These are phyloP conservation scores for Intubia oerlemansii DNA, from an alignment of 2,329 filamentous ascomycete species.

Conservation along the genomic window DNA sequence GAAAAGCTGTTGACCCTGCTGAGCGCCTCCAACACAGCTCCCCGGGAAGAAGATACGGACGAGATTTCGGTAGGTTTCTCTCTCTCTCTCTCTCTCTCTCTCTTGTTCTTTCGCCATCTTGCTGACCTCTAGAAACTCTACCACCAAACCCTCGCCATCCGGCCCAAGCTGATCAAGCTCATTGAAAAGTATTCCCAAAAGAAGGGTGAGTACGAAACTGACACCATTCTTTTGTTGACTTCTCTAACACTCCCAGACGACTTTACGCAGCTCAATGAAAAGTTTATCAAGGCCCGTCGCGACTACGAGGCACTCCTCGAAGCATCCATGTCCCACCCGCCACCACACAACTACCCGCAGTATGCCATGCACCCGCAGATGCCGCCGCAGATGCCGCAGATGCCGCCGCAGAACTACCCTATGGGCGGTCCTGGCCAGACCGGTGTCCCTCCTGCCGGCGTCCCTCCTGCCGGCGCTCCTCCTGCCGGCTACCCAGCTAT, in stretches of 20 bases:
- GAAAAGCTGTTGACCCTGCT: conserved; percentile 64
- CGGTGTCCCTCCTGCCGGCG: conserved; percentile 8
- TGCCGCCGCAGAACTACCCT: conserved; percentile 23
- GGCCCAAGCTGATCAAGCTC: conserved; percentile 90
- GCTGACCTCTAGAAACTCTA: conserved; percentile 68
- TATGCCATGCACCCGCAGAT: conserved; percentile 32
- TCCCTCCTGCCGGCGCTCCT: too few species aligned
- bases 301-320: conserved; percentile 95
- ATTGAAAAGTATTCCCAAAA: conserved; percentile 99
- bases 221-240: too few species aligned
- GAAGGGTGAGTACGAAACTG: conserved; percentile 61
- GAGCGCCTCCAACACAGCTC: conserved; percentile 64
- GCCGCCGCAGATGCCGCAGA: conserved; percentile 22
- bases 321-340: conserved; percentile 88
- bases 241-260: conserved; percentile 73
- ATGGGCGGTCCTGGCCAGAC: conserved; percentile 14
- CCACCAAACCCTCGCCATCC: conserved; percentile 81
- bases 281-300: conserved; percentile 94
- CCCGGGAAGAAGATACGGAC: conserved; percentile 81
- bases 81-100: not conserved
- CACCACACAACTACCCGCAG: conserved; percentile 40
- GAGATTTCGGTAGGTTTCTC: conserved; percentile 58
- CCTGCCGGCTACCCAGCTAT: conserved; percentile 17
- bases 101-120: not conserved
- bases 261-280: conserved; percentile 95